Evolutionary conservation across 352 stramenopile genomes (phyloP), one percentile per base, ranked within the genome.

Genomic region (Phytophthora kernoviae): DNA sequence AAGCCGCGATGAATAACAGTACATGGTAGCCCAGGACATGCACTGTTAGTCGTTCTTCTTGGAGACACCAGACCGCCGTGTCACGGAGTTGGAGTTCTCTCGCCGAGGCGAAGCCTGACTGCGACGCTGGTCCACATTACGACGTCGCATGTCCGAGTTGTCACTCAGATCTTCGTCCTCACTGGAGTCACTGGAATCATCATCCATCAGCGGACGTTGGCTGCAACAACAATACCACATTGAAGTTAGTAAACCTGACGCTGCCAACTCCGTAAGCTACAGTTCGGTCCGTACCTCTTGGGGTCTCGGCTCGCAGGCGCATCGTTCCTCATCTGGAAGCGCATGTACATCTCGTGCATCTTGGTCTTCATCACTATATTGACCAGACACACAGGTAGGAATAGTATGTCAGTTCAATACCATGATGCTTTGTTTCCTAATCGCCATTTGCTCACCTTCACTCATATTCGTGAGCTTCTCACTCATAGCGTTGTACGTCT

Each of bases 261-360:
- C n/a, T 8, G 18, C 1, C 11, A 37, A 14, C 7, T 22, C 30
- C 30, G 7, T 21, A 11, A 33, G 14, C n/a, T 12, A 4, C 17
- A 50, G 24, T 7, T 48, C 14, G n/a, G 18, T 22, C 32, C 58
- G 47, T 52, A 91, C 82, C 70, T 93, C 57, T 90, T 87, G 0
- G 79, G 77, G 42, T 94, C 83, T 56, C 68, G 70, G 57, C 73
- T 68, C 0, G 67, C 54, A 8, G 68, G 65, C 10, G 79, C 59
- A 14, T 90, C 79, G 15, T 73, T 77, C 18, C 82, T 74, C 44
- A 83, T 88, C 68, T 93, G 84, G 68, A 93, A 93, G 43, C 78
- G 84, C 69, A 87, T 70, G 63, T 93, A 95, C 79, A 91, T 88
- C 17, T 92, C 77, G 42, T 89, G 73, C 59, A 88, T 88, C 58